phyloP scores from a whole-genome alignment of 345 rosid genomes.

The Angophora floribunda region DNA sequence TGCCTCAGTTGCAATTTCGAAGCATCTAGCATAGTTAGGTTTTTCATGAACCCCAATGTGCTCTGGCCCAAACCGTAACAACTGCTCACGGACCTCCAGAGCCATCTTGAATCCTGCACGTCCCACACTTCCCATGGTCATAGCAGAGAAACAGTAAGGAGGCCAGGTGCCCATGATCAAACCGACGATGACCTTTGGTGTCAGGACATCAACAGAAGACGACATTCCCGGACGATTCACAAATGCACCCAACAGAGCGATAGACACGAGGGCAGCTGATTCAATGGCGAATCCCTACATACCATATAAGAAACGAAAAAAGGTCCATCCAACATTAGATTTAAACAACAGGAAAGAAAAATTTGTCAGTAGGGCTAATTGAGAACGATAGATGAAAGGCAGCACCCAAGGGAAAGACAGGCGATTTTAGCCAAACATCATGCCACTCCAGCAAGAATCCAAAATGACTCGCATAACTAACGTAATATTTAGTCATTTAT shows the following conservation, averaged over 20 bases:
- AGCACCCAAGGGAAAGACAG: not conserved
- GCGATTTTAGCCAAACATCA: not conserved
- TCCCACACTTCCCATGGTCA: conserved; percentile 37
- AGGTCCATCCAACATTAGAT: not conserved
- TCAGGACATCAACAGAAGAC: conserved; percentile 19
- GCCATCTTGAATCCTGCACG: conserved; percentile 22
- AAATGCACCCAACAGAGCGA: conserved; percentile 32
- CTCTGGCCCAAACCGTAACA: not conserved
- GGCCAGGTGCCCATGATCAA: conserved; percentile 30
- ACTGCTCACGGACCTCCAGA: conserved; percentile 12
- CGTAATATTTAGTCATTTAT: not conserved
- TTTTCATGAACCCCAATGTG: not conserved
- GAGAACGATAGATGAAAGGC: not conserved
- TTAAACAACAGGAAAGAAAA: not conserved
- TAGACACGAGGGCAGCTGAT: conserved; percentile 32
- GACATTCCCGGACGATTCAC: conserved; percentile 21
- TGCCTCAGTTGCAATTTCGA: conserved; percentile 28
- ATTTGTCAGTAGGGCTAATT: not conserved
- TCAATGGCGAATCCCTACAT: conserved; percentile 20
- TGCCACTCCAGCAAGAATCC: not conserved
- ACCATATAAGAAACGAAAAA: not conserved
- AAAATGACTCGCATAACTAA: not conserved
- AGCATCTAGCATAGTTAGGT: conserved; percentile 27
- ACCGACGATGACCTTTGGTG: conserved; percentile 32
- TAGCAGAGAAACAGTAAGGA: conserved; percentile 32